Evolutionary conservation across 176 grass and related monocot genomes (phyloP).

Genomic region (Musa itinerans): DNA sequence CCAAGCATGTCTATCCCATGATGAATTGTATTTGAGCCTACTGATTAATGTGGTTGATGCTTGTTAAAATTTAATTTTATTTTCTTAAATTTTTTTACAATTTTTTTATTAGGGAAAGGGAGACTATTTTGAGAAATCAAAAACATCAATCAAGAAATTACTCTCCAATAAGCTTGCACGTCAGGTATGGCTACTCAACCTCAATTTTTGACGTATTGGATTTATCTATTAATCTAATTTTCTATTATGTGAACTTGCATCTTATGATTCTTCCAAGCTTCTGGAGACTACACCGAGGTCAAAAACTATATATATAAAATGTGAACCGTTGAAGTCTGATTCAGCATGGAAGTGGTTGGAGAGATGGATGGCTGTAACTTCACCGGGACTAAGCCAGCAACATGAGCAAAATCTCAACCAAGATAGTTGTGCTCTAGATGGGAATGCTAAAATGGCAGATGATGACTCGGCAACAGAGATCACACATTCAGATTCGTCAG

Average conservation of each 20-base stretch:
- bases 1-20: neutral
- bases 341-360: constrained; percentile 15
- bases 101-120: neutral
- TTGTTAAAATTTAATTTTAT: neutral
- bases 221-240: constrained; percentile 7
- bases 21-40: neutral
- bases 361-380: constrained; percentile 22
- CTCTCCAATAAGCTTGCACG: constrained; percentile 19
- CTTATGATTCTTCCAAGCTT: constrained; percentile 49
- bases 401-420: neutral
- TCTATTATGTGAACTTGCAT: constrained; percentile 13
- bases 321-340: constrained; percentile 70
- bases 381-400: neutral
- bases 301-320: constrained; percentile 70
- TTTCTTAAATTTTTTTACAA: neutral
- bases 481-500: neutral
- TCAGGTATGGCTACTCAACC: constrained; percentile 9
- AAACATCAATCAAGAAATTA: constrained; percentile 6
- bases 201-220: neutral
- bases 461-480: neutral
- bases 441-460: neutral
- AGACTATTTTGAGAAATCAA: neutral
- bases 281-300: constrained; percentile 37
- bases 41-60: neutral
- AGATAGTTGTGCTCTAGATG: neutral